Evolutionary conservation across 106 monocot genomes (phyloP), one percentile per base, ranked within the genome.

Genomic region (Acorus calamus): DNA sequence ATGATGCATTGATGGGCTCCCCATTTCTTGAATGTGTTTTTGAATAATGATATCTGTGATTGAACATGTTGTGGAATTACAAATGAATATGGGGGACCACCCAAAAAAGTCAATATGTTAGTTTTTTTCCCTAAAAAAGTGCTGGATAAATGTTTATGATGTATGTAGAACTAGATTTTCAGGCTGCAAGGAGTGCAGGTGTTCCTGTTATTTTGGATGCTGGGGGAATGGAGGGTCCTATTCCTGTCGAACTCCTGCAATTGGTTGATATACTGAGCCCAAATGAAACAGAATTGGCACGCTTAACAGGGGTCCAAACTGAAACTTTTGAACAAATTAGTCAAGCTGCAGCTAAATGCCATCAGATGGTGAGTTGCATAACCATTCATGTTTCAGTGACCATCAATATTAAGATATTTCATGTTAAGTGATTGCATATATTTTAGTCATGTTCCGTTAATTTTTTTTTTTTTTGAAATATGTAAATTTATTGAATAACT

Each of bases 271-370:
- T 96, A 50, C 76, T 96, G 49, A 96, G 94, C 66, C 94, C 94
- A 51, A 96, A 96, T 80, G 94, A 96, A 72, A 84, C 87, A 61
- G 90, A 96, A 67, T 58, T 96, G 56, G 80, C 74, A 60, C 79
- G 94, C 47, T 61, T 96, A 55, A 87, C 94, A 42, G 84, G 78
- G 59, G 63, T 90, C 79, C 80, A 84, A n/a, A 87, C 90, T 6
- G 90, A 85, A n/a, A 80, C 66, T 48, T 90, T 87, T 71, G 75
- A 90, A 47, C 78, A 90, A 49, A 85, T 96, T 53, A 68, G 51
- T 64, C 76, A 75, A 53, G 94, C 90, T 78, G 87, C 65, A 11
- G 11, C 7, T 7, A 82, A 70, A 66, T 87, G 81, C 63, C 83
- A 90, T 78, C 54, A 87, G 68, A 82, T 82, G 94, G 94, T 87